phyloP scores from a whole-genome alignment of 1,284 basidiomycete species.

The Ustilago curta region DNA sequence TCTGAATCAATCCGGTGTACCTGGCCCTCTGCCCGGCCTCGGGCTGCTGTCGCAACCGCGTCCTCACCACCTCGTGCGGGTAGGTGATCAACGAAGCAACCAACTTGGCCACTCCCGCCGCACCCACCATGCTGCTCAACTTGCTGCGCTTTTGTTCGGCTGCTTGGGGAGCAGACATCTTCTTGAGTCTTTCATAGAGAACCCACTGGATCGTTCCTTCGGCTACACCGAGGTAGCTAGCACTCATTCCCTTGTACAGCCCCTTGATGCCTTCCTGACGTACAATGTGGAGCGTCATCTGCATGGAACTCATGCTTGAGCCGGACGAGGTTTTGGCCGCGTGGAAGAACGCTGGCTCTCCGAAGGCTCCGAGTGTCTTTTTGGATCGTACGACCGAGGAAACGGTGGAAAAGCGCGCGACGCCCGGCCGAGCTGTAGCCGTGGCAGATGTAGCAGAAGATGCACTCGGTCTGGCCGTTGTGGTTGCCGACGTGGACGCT shows the following conservation, averaged over 20 bases:
- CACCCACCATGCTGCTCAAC: slow-evolving; percentile 80
- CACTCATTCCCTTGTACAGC: slow-evolving; percentile 93
- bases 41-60: slow-evolving; percentile 82
- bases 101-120: slow-evolving; percentile 92
- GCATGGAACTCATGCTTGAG: slow-evolving; percentile 74
- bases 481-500: neutral
- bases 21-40: slow-evolving; percentile 76
- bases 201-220: slow-evolving; percentile 99
- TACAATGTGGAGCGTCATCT: slow-evolving; percentile 79
- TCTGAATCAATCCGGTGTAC: slow-evolving; percentile 88
- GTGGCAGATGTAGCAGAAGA: neutral
- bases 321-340: slow-evolving; percentile 48
- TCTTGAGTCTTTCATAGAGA: slow-evolving; percentile 88
- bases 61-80: slow-evolving; percentile 76
- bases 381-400: slow-evolving; percentile 13
- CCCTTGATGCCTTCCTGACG: slow-evolving; percentile 85
- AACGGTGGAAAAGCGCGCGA: slow-evolving; percentile 28
- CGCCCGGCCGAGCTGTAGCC: neutral
- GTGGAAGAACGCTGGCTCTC: slow-evolving; percentile 55
- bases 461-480: slow-evolving; percentile 3
- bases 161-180: slow-evolving; percentile 27
- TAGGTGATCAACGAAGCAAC: slow-evolving; percentile 71
- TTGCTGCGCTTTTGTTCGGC: slow-evolving; percentile 9
- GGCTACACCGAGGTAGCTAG: slow-evolving; percentile 93
- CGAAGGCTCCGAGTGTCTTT: slow-evolving; percentile 30